Evolutionary conservation across 129 eudicot genomes (phyloP), one percentile per base, ranked within the genome.

Genomic region (Logfia minima): DNA sequence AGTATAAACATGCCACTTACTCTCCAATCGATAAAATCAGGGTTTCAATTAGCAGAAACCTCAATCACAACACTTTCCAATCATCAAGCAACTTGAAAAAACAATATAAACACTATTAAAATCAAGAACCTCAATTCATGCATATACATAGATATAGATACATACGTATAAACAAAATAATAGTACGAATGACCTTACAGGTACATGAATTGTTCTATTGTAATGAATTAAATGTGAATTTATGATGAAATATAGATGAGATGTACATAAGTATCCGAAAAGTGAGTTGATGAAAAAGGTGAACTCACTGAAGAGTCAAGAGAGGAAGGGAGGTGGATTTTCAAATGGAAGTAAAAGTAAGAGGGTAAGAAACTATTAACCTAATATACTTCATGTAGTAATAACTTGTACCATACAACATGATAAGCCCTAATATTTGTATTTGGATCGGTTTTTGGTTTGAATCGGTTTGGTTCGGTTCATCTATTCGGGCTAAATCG

Each of bases 111-210:
- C 28, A 72, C 59, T 11, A 63, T 3, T 8, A 35, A 14, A 63
- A 65, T 72, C 68, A 72, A 64, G n/a, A 28, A 51, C 19, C 67
- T 79, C 14, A 24, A 59, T 62, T 8, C 1, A 13, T 4, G 28
- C n/a, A 58, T 19, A 69, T 13, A 45, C 32, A 45, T 6, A 14
- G 13, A 23, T 4, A 64, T 3, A 63, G 1, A 51, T 1, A 76
- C 45, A 60, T 11, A 76, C 28, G 6, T 32, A 32, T 32, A 32
- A 32, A 32, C 35, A 32, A 60, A 43, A 56, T 55, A 64, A 41
- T 7, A 73, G 79, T 67, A 31, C 4, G 23, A 23, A 80, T 80
- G 24, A 23, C 55, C 83, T 80, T 80, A 80, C 79, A 80, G 84
- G 66, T 80, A 68, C 79, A 80, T 80, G 84, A 52, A 63, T 70